Percentiles rank a stretch among this genome's conserved stretches.
Evolutionary conservation across 495 filamentous ascomycete genomes (phyloP).

Genomic region (Daldinia loculata): DNA sequence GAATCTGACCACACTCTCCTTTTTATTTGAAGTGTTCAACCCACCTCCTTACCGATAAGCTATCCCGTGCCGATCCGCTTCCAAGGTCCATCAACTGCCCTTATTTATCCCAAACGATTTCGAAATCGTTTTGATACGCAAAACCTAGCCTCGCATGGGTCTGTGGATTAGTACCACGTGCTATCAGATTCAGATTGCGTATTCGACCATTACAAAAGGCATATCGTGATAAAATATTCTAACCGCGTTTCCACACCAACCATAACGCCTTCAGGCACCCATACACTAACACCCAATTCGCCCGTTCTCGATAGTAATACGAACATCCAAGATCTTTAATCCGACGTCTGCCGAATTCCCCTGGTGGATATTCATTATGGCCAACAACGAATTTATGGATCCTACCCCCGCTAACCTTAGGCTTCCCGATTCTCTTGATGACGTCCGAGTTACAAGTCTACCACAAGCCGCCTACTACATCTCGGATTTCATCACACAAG

Average conservation of each 20-base stretch:
- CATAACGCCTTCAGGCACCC: conserved; percentile 6
- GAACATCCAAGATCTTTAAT: conserved; percentile 24
- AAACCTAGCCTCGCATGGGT: conserved; percentile 25
- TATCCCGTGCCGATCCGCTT: conserved; percentile 34
- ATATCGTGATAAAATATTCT: conserved; percentile 15
- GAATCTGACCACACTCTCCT: conserved; percentile 29
- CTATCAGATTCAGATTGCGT: conserved; percentile 4
- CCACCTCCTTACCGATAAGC: conserved; percentile 38
- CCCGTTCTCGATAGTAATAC: conserved; percentile 16
- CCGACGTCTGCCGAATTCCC: conserved; percentile 23
- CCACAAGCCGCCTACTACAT: conserved; percentile 84
- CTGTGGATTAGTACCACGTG: conserved; percentile 22
- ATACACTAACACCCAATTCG: conserved; percentile 25
- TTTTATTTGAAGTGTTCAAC: conserved; percentile 25
- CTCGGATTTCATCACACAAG: conserved; percentile 79
- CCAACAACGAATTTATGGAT: conserved; percentile 9
- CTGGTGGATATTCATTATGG: conserved; percentile 18
- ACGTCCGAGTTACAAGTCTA: conserved; percentile 64
- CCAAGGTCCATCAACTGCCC: conserved; percentile 24
- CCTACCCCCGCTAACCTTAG: conserved; percentile 17
- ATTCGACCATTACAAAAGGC: conserved; percentile 17
- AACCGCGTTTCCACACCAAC: conserved; percentile 5
- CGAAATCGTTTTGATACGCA: conserved; percentile 36
- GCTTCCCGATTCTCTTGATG: conserved; percentile 57
- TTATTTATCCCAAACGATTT: conserved; percentile 34